Evolutionary conservation across 108 stramenopile genomes (phyloP).

Genomic region (Pseudonitzschia multiseries): DNA sequence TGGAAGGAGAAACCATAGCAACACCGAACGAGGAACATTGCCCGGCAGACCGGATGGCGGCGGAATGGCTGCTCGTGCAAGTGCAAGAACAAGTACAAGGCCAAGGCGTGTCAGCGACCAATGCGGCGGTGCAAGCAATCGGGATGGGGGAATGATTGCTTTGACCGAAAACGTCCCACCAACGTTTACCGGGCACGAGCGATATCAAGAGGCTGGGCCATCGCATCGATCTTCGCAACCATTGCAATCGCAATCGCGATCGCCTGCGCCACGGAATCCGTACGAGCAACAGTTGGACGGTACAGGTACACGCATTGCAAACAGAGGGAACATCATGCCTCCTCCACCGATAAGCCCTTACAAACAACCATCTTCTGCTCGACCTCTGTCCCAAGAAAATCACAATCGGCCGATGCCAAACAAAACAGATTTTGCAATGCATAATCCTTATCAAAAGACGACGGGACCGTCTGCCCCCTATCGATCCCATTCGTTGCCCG

Average conservation of each 20-base stretch:
- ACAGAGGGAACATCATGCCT: background rate
- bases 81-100: background rate
- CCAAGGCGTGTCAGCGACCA: constrained; percentile 12
- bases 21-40: background rate
- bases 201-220: background rate
- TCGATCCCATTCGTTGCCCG: background rate
- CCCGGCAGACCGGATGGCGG: background rate
- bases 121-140: background rate
- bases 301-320: too few species aligned
- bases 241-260: background rate
- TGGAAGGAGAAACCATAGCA: background rate
- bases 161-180: background rate
- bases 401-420: background rate
- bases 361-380: background rate
- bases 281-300: constrained; percentile 8
- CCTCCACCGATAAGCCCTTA: constrained; percentile 16
- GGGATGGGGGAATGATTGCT: background rate
- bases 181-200: background rate
- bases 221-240: background rate
- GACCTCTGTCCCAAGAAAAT: background rate
- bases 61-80: background rate
- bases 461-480: background rate
- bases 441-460: constrained; percentile 6
- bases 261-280: background rate
- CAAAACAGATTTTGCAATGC: background rate